phyloP scores from a whole-genome alignment of 73 alveolate species.

The Symbiodinium natans region DNA sequence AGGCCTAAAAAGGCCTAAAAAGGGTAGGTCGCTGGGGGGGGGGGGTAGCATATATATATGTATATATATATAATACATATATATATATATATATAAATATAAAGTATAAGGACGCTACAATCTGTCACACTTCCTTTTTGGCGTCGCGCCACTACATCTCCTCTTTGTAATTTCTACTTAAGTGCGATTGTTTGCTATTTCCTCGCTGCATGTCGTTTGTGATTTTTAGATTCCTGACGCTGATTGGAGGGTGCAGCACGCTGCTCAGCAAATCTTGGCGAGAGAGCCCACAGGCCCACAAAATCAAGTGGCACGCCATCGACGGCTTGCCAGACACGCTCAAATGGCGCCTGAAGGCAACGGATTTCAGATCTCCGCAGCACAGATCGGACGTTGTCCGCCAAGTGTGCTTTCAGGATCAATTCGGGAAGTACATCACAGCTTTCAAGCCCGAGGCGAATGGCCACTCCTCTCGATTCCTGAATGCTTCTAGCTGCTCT shows the following conservation, averaged over 20 bases:
- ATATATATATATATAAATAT: too few relatives aligned
- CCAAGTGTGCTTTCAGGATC: slow-evolving; percentile 51
- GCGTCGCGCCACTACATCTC: background rate
- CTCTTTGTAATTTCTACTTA: background rate
- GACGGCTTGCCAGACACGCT: slow-evolving; percentile 56
- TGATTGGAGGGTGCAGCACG: background rate
- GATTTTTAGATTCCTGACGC: background rate
- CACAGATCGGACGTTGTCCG: background rate
- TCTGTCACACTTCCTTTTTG: too few relatives aligned
- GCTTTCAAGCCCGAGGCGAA: slow-evolving; percentile 39
- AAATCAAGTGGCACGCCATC: slow-evolving; percentile 68
- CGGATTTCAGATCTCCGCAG: background rate
- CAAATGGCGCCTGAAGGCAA: slow-evolving; percentile 71
- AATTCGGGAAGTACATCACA: slow-evolving; percentile 36
- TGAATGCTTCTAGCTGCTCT: too few relatives aligned
- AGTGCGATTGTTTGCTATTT: background rate
- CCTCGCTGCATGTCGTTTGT: background rate
- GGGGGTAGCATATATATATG: too few relatives aligned
- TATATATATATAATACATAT: too few relatives aligned
- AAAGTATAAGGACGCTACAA: too few relatives aligned
- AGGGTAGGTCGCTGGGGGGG: too few relatives aligned
- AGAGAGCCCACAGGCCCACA: too few relatives aligned
- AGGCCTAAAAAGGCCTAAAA: too few relatives aligned
- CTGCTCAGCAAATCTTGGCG: too few relatives aligned
- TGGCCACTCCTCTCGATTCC: background rate